These are phyloP conservation scores for Macrophomina tecta DNA, from an alignment of 2,329 filamentous ascomycete genomes.

Conservation along the genomic window DNA sequence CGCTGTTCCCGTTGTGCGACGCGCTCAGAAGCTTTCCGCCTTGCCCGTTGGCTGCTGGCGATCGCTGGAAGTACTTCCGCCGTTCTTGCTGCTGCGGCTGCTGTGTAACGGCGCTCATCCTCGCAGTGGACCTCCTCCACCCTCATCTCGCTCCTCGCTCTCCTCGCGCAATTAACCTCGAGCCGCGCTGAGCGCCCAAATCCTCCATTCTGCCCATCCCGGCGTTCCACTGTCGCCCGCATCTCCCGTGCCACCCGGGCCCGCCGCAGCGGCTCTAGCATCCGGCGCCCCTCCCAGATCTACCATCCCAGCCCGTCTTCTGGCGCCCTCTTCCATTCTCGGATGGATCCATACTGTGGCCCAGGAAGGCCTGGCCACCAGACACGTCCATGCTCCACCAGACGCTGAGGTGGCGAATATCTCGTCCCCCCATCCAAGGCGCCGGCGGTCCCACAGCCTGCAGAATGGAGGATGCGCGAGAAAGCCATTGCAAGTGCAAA, in stretches of 20 bases:
- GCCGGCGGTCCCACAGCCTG: neutral
- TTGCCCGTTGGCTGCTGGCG: neutral
- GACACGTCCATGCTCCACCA: too few species aligned
- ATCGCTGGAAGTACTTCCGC: neutral
- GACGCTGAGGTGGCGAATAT: neutral
- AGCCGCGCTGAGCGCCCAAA: slow-evolving; percentile 5
- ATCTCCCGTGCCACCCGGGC: neutral
- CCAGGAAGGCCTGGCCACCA: neutral
- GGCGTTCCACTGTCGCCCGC: neutral
- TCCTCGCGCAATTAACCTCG: neutral
- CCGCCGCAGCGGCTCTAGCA: neutral
- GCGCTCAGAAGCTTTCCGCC: neutral
- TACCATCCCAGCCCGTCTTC: neutral
- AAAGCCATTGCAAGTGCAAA: neutral
- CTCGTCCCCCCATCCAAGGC: neutral
- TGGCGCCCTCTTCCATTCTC: too few species aligned
- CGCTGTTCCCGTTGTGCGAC: neutral
- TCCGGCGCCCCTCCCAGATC: neutral
- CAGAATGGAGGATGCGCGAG: neutral
- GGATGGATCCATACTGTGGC: neutral
- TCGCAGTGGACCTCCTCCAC: slow-evolving; percentile 2
- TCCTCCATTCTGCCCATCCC: neutral
- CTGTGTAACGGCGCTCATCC: neutral
- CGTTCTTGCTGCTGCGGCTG: neutral
- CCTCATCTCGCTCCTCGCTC: neutral